These are phyloP conservation scores for Pseudogymnoascus sp. DNA, from an alignment of 2,329 filamentous ascomycete genomes.

Conservation along the genomic window DNA sequence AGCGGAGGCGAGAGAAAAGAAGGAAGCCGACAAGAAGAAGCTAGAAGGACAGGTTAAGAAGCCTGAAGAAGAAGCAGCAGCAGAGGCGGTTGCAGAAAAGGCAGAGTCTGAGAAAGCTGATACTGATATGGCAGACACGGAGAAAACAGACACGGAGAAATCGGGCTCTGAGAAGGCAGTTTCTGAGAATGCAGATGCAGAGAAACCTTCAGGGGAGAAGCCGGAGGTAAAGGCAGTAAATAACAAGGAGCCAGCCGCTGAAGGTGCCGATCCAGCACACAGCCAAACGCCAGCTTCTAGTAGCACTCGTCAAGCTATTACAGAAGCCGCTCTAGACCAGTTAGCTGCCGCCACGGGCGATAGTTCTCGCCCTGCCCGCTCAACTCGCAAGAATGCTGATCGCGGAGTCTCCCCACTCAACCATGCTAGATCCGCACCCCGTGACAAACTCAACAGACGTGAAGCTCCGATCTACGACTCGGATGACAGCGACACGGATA, in stretches of 20 bases:
- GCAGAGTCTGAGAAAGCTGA: conserved; percentile 26
- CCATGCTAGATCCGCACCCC: background rate
- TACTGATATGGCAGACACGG: conserved; percentile 15
- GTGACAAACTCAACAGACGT: background rate
- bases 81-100: conserved; percentile 21
- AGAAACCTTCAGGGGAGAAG: conserved; percentile 22
- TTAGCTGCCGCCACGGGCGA: background rate
- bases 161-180: conserved; percentile 20
- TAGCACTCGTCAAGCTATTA: background rate
- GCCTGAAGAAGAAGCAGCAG: conserved; percentile 15
- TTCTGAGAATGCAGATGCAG: conserved; percentile 20
- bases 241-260: conserved; percentile 19
- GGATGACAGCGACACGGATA: background rate
- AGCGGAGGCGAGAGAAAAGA: conserved; percentile 33
- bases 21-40: conserved; percentile 24
- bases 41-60: conserved; percentile 15
- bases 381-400: background rate
- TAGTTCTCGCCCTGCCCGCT: background rate
- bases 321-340: background rate
- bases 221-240: conserved; percentile 23
- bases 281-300: background rate
- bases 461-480: background rate
- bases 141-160: conserved; percentile 27
- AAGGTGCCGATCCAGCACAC: background rate
- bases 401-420: background rate